Conservation (phyloP, 2,329 filamentous ascomycete genomes). For the Xylaria sp. region DNA sequence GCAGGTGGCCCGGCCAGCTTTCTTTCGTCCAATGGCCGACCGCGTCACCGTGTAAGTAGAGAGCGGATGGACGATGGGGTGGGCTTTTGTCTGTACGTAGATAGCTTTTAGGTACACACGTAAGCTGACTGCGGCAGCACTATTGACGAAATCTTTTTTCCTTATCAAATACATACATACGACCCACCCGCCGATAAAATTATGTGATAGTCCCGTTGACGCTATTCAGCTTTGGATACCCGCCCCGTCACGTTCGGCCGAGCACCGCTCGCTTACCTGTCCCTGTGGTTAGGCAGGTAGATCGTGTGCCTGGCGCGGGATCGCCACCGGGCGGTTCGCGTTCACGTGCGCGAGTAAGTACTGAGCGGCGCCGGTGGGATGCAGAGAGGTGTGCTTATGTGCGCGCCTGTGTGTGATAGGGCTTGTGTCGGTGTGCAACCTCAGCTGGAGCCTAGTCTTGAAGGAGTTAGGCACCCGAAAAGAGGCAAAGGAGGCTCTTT, state of each 20-base stretch:
- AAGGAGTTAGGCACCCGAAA: background rate
- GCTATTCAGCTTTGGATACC: background rate
- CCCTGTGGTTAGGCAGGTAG: too few relatives aligned
- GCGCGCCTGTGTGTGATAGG: too few relatives aligned
- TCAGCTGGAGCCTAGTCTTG: background rate
- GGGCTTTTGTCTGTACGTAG: too few relatives aligned
- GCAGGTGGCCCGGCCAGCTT: too few relatives aligned
- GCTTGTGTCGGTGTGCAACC: background rate
- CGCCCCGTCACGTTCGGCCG: background rate
- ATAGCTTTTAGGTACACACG: background rate
- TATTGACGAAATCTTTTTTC: too few relatives aligned
- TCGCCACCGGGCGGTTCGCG: background rate
- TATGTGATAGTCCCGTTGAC: background rate
- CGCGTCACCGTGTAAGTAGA: background rate
- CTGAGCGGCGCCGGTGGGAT: too few relatives aligned
- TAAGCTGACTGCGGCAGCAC: background rate
- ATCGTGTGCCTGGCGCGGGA: background rate
- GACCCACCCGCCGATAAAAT: background rate
- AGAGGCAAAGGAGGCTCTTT: background rate
- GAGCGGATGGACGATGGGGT: background rate
- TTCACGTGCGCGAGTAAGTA: too few relatives aligned
- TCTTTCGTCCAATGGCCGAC: background rate
- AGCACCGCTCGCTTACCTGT: background rate
- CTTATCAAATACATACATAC: too few relatives aligned
- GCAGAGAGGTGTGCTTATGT: too few relatives aligned